phyloP scores from a whole-genome alignment of 768 basidiomycete genomes.

The Boletus patriciae region DNA sequence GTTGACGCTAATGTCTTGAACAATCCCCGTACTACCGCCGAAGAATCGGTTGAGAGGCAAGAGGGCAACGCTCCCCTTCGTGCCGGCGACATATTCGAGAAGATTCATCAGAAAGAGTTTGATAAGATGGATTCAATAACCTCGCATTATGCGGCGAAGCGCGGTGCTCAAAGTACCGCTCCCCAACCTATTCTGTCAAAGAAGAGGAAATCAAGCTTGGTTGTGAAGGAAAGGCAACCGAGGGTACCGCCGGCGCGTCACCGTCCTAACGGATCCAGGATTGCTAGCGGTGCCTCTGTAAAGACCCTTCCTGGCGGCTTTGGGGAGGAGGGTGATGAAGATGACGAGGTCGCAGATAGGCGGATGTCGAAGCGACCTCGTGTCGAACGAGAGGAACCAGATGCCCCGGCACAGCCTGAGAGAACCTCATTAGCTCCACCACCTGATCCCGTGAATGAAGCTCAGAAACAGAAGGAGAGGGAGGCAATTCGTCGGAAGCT shows the following conservation, averaged over 20 bases:
- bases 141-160: slow-evolving; percentile 48
- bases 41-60: slow-evolving; percentile 2
- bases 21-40: slow-evolving; percentile 19
- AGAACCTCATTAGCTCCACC: slow-evolving; percentile 37
- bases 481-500: slow-evolving; percentile 64
- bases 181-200: slow-evolving; percentile 28
- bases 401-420: slow-evolving; percentile 26
- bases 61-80: slow-evolving; percentile 26
- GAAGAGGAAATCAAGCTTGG: slow-evolving; percentile 54
- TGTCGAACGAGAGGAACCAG: slow-evolving; percentile 33
- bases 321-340: slow-evolving; percentile 50
- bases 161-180: slow-evolving; percentile 26
- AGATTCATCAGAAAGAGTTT: slow-evolving; percentile 64
- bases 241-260: slow-evolving; percentile 15
- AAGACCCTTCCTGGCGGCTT: slow-evolving; percentile 57
- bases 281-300: slow-evolving; percentile 26
- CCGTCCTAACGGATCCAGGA: slow-evolving; percentile 25
- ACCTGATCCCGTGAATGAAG: slow-evolving; percentile 29
- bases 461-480: slow-evolving; percentile 43
- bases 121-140: slow-evolving; percentile 77
- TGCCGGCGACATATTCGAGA: slow-evolving; percentile 48
- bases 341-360: slow-evolving; percentile 38
- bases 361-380: slow-evolving; percentile 48
- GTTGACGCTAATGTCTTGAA: slow-evolving; percentile 48
- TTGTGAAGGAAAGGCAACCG: slow-evolving; percentile 34